Evolutionary conservation across 2,329 filamentous ascomycete genomes (phyloP).

Genomic region (Claviceps fusiformis): DNA sequence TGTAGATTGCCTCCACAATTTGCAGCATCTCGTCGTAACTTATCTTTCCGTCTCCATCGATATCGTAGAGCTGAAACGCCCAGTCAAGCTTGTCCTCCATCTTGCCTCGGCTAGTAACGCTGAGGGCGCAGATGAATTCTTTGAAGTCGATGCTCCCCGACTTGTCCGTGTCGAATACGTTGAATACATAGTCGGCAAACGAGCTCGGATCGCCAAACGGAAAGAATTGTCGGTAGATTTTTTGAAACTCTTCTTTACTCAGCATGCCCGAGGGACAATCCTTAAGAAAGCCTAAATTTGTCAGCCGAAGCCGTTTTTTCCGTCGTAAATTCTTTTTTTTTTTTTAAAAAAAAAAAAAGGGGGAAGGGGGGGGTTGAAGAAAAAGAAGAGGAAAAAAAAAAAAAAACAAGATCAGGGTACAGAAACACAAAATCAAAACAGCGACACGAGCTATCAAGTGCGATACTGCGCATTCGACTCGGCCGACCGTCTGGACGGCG

Average conservation of each 20-base stretch:
- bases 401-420: no score
- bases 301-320: no score
- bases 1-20: conserved; percentile 98
- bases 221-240: conserved; percentile 99
- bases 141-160: conserved; percentile 98
- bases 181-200: conserved; percentile 98
- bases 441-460: no score
- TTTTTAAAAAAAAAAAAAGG: not conserved
- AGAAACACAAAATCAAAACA: no score
- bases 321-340: no score
- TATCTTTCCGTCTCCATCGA: conserved; percentile 97
- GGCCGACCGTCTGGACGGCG: no score
- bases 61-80: conserved; percentile 99
- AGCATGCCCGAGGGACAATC: conserved; percentile 95
- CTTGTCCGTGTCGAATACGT: conserved; percentile 96
- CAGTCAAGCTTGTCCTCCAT: conserved; percentile 99
- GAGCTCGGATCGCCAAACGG: conserved; percentile 94
- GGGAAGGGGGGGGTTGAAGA: not conserved
- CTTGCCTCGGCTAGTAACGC: conserved; percentile 90
- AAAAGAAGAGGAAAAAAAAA: no score
- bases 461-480: no score
- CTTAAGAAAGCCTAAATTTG: conserved; percentile 32
- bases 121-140: conserved; percentile 96
- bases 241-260: conserved; percentile 97
- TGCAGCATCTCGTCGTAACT: conserved; percentile 98